phyloP scores from a whole-genome alignment of 345 rosid species.

The Rhodamnia rubescens region DNA sequence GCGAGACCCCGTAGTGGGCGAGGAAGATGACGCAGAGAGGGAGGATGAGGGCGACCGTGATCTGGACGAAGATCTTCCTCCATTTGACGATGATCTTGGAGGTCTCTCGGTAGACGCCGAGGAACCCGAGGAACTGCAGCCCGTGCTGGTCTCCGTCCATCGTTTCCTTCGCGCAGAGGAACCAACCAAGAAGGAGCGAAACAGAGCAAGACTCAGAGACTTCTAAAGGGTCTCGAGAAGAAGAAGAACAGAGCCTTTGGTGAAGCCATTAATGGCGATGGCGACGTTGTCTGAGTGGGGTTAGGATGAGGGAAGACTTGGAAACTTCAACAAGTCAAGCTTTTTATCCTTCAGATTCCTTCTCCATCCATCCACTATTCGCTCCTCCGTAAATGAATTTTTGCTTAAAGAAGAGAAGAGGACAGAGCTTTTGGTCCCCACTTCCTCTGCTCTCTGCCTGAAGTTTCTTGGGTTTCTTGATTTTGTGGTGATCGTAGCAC shows the following conservation, averaged over 20 bases:
- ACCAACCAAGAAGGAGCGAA: background rate
- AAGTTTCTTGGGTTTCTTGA: background rate
- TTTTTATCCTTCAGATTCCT: background rate
- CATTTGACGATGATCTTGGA: slow-evolving; percentile 28
- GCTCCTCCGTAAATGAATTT: background rate
- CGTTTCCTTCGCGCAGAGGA: background rate
- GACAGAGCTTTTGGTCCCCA: background rate
- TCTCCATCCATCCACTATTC: background rate
- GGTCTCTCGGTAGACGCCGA: slow-evolving; percentile 27
- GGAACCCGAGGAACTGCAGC: slow-evolving; percentile 30
- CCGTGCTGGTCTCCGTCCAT: slow-evolving; percentile 42
- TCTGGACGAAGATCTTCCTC: slow-evolving; percentile 34
- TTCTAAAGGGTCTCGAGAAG: background rate
- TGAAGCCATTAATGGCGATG: background rate
- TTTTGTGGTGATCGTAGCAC: background rate
- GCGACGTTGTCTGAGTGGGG: background rate
- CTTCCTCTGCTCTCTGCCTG: background rate
- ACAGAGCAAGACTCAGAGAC: background rate
- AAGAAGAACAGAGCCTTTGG: background rate
- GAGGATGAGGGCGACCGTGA: slow-evolving; percentile 31
- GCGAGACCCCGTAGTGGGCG: slow-evolving; percentile 16
- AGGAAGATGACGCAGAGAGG: slow-evolving; percentile 38
- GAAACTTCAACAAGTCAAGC: background rate
- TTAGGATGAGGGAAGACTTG: background rate
- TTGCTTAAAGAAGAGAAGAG: background rate